Evolutionary conservation across 129 eudicot genomes (phyloP), one percentile per base, ranked within the genome.

Genomic region (Sambucus nigra): DNA sequence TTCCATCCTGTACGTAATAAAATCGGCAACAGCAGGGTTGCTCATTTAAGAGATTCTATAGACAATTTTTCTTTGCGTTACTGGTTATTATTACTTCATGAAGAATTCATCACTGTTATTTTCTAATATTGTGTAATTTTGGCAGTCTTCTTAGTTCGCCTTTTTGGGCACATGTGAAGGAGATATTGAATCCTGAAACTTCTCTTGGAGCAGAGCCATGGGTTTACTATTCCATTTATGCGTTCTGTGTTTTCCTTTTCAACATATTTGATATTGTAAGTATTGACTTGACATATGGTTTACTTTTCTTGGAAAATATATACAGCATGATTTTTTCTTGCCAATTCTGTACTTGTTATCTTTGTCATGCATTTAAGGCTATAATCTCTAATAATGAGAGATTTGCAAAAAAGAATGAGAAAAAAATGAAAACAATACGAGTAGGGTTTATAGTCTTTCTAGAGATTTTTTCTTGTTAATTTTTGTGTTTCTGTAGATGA

Each of bases 211-310:
- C 98, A 45, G 70, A 51, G 17, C 89, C 98, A 28, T 91, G 98
- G 98, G 89, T 91, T 51, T 91, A 79, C 55, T 86, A 91, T 74
- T 40, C 82, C 46, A 58, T 91, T 24, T 91, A 91, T 65, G 94
- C 98, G 7, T 82, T 91, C 69, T 82, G 72, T 24, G 98, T 91
- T 38, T 91, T 91, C 75, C 63, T 82, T 51, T 91, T 91, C 74
- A 91, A 91, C 68, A 91, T 91, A 73, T 79, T 91, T 66, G 98
- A 91, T 76, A 91, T 91, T 62, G 98, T 91, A 77, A 91, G 98
- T 74, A 35, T 27, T 48, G 1, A 40, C 41, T 38, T 11, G n/a
- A 16, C 39, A 29, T 25, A 4, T 55, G 39, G n/a, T 42, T 19
- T 25, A 9, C 26, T 28, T 54, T 31, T 39, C 25, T 28, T 40